phyloP scores from a whole-genome alignment of 208 protist genomes.

The Wallacemonas sp. region DNA sequence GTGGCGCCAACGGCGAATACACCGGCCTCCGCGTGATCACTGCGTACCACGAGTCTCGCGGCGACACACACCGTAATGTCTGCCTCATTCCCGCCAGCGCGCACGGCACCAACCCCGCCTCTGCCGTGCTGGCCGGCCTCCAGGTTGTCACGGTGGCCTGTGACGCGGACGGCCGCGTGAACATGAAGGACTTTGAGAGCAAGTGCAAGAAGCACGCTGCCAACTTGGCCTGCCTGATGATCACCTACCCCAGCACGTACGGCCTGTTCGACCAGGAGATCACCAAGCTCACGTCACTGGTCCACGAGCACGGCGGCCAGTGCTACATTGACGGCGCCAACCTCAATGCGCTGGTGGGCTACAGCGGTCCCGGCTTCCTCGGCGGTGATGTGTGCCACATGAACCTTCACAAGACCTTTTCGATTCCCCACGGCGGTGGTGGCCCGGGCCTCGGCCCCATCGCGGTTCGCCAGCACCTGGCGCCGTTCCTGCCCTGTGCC shows the following conservation, averaged over 20 bases:
- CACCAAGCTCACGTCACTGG: slow-evolving; percentile 74
- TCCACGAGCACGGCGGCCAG: slow-evolving; percentile 93
- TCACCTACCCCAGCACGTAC: slow-evolving; percentile 99
- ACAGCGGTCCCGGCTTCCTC: slow-evolving; percentile 95
- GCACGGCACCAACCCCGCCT: slow-evolving; percentile 99
- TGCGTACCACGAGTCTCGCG: slow-evolving; percentile 76
- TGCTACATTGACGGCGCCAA: slow-evolving; percentile 99
- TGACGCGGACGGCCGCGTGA: slow-evolving; percentile 90
- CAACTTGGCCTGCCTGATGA: slow-evolving; percentile 96
- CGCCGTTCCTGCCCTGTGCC: slow-evolving; percentile 93
- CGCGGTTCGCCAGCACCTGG: slow-evolving; percentile 91
- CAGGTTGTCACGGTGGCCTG: slow-evolving; percentile 94
- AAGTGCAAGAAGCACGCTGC: slow-evolving; percentile 92
- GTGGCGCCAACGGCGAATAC: slow-evolving; percentile 97
- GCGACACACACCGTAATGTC: slow-evolving; percentile 91
- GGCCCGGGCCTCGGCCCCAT: slow-evolving; percentile 98
- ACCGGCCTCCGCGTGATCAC: slow-evolving; percentile 92
- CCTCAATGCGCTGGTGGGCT: slow-evolving; percentile 97
- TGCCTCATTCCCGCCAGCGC: slow-evolving; percentile 97
- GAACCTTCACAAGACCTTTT: slow-evolving; percentile 99
- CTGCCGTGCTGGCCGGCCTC: slow-evolving; percentile 92
- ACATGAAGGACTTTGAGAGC: slow-evolving; percentile 90
- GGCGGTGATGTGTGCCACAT: slow-evolving; percentile 98
- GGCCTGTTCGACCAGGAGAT: slow-evolving; percentile 97
- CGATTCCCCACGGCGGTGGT: slow-evolving; percentile 96